Conservation (phyloP, 306 rosid species). For the Phaseolus lunatus region DNA sequence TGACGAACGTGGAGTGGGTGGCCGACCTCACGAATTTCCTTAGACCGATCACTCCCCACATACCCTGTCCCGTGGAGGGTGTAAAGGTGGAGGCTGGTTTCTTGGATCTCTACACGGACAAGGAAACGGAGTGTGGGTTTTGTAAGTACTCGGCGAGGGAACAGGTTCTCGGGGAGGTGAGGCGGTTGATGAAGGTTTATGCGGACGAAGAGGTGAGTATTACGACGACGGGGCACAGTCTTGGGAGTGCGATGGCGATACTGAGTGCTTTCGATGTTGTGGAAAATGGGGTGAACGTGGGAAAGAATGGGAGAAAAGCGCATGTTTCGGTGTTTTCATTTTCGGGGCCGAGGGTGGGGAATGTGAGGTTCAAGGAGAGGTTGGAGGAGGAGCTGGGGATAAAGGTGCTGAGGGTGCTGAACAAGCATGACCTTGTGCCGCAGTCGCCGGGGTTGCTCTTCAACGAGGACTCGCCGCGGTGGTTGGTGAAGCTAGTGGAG, state of each 20-base stretch:
- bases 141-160: conserved; percentile 79
- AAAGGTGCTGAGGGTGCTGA: conserved; percentile 79
- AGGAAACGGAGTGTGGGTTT: conserved; percentile 55
- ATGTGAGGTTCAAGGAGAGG: conserved; percentile 68
- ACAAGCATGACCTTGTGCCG: conserved; percentile 72
- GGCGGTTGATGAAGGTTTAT: conserved; percentile 54
- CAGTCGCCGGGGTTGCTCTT: conserved; percentile 73
- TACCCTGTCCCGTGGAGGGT: conserved; percentile 59
- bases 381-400: conserved; percentile 58
- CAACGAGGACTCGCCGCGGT: conserved; percentile 60
- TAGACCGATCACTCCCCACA: conserved; percentile 50
- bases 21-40: conserved; percentile 72
- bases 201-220: conserved; percentile 66
- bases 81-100: conserved; percentile 82
- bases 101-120: conserved; percentile 72
- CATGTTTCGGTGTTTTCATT: conserved; percentile 72
- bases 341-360: conserved; percentile 94
- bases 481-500: conserved; percentile 56
- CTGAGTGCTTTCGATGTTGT: conserved; percentile 72
- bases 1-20: conserved; percentile 81
- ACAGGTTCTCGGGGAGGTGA: conserved; percentile 66
- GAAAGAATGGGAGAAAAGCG: conserved; percentile 42
- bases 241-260: conserved; percentile 79
- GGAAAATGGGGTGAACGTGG: conserved; percentile 61
- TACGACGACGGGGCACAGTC: conserved; percentile 78